Evolutionary conservation across 768 basidiomycete genomes (phyloP).

Genomic region (Rhizopogon sp.): DNA sequence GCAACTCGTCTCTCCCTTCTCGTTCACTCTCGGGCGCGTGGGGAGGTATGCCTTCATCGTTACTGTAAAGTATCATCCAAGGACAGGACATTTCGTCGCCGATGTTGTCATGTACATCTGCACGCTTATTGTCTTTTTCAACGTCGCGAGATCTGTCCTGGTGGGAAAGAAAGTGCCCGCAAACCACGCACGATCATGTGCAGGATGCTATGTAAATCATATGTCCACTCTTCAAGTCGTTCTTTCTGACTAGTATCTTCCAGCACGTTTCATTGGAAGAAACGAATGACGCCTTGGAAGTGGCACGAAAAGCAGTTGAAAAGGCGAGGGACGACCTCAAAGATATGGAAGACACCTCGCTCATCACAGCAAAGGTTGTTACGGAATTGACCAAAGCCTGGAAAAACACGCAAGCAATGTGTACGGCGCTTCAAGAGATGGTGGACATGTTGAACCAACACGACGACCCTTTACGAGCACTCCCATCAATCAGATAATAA

Average conservation of each 20-base stretch:
- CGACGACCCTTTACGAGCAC: neutral
- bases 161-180: neutral
- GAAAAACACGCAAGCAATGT: neutral
- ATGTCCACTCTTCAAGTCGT: neutral
- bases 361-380: neutral
- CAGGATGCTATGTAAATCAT: neutral
- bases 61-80: neutral
- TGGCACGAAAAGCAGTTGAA: neutral
- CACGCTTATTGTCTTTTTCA: neutral
- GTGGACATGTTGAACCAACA: neutral
- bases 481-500: neutral
- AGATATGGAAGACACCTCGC: neutral
- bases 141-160: neutral
- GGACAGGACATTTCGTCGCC: neutral
- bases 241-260: neutral
- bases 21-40: neutral
- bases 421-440: constrained; percentile 34
- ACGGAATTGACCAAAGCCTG: neutral
- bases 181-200: neutral
- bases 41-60: neutral
- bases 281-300: neutral
- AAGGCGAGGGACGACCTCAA: neutral
- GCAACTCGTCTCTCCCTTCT: too few species aligned
- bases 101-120: neutral
- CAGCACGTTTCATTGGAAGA: neutral